phyloP scores from a whole-genome alignment of 768 basidiomycete genomes.

The Austroboletus eburneus region DNA sequence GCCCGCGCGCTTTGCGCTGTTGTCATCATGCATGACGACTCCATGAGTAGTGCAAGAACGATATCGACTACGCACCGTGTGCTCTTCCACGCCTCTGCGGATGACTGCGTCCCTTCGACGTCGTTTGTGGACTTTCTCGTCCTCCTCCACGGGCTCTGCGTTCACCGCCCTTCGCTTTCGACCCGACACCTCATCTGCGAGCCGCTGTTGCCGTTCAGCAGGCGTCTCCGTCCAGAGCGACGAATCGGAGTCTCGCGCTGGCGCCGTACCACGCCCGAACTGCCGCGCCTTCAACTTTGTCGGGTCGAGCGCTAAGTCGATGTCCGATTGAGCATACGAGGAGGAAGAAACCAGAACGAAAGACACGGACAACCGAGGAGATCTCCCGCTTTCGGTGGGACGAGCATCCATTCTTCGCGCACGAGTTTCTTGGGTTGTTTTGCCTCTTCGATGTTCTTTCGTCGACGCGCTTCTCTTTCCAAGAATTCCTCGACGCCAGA shows the following conservation, averaged over 20 bases:
- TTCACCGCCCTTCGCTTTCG: conserved; percentile 74
- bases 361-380: conserved; percentile 67
- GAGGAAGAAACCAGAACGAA: background rate
- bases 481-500: conserved; percentile 80
- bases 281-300: conserved; percentile 77
- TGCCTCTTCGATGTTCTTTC: conserved; percentile 74
- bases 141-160: conserved; percentile 36
- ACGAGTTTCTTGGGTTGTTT: conserved; percentile 71
- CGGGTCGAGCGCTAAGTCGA: conserved; percentile 72
- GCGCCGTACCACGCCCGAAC: conserved; percentile 59
- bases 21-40: background rate
- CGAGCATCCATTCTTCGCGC: conserved; percentile 98
- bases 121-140: conserved; percentile 44
- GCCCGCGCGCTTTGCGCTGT: conserved; percentile 47
- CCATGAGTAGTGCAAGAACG: background rate
- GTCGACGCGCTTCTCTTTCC: conserved; percentile 76
- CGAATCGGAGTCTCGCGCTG: conserved; percentile 44
- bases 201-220: conserved; percentile 81
- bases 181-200: conserved; percentile 94
- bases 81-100: conserved; percentile 67
- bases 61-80: conserved; percentile 53
- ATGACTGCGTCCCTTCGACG: conserved; percentile 67
- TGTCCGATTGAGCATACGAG: background rate
- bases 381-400: conserved; percentile 81
- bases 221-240: conserved; percentile 98